phyloP scores from a whole-genome alignment of 805 yeast genomes.

The Grigorovia humatica region DNA sequence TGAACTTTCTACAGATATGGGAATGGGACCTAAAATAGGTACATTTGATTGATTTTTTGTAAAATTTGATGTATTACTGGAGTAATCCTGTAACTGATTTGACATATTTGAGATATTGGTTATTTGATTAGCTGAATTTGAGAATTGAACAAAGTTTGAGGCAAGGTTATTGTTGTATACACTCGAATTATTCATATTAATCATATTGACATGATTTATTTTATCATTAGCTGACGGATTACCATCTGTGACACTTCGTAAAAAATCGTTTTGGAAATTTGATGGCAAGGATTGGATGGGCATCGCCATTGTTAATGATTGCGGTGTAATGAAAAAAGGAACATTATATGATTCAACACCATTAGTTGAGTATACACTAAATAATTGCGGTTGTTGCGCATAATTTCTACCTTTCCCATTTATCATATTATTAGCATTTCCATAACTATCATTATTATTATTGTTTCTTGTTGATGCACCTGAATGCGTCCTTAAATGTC shows the following conservation, averaged over 20 bases:
- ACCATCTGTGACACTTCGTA: background rate
- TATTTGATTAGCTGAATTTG: background rate
- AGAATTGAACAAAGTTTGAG: background rate
- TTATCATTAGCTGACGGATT: background rate
- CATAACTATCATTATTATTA: background rate
- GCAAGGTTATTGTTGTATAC: background rate
- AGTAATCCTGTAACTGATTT: background rate
- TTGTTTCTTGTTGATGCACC: slow-evolving; percentile 3
- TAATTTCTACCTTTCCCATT: background rate
- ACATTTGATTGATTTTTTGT: background rate
- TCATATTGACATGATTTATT: slow-evolving; percentile 2
- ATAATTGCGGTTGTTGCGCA: slow-evolving; percentile 1
- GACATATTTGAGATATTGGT: background rate
- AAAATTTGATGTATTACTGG: background rate
- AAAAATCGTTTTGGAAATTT: background rate
- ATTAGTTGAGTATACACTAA: slow-evolving; percentile 1
- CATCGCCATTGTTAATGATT: slow-evolving; percentile 5
- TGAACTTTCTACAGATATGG: background rate
- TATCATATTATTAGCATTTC: background rate
- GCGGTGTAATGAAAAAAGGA: slow-evolving; percentile 4
- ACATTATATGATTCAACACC: slow-evolving; percentile 3
- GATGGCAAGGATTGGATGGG: background rate
- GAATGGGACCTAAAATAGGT: background rate
- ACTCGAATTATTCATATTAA: background rate
- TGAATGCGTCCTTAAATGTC: slow-evolving; percentile 72